Conservation (phyloP, 2,329 filamentous ascomycete species). For the Colletotrichum scovillei region DNA sequence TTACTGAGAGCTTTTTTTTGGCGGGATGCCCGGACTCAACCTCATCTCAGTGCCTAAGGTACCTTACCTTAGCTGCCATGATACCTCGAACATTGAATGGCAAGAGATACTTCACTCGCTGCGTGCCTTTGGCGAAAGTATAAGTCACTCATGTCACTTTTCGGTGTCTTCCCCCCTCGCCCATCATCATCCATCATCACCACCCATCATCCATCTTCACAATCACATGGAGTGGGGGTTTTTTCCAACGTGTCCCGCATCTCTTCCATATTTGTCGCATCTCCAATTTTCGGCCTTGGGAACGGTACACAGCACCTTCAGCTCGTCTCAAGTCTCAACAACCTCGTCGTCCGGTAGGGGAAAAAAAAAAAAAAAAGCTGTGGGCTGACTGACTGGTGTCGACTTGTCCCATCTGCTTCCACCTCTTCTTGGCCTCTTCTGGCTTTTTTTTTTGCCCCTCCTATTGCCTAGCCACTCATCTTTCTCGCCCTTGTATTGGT, state of each 20-base stretch:
- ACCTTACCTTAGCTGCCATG: background rate
- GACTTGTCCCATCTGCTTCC: conserved; percentile 4
- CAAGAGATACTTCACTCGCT: no score
- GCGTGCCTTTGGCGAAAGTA: background rate
- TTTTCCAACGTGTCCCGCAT: background rate
- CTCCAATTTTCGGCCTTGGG: conserved; percentile 28
- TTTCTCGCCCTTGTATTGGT: conserved; percentile 28
- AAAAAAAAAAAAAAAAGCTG: conserved; percentile 1
- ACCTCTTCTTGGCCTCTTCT: background rate
- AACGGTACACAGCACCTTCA: conserved; percentile 12
- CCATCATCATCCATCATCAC: conserved; percentile 24
- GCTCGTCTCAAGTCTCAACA: conserved; percentile 34
- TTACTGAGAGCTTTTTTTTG: background rate
- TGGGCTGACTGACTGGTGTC: conserved; percentile 31
- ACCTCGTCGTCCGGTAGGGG: background rate
- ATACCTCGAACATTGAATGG: background rate
- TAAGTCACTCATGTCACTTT: conserved; percentile 1
- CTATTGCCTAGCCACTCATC: conserved; percentile 4
- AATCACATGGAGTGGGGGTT: conserved; percentile 34
- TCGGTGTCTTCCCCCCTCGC: background rate
- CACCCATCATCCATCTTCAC: conserved; percentile 2
- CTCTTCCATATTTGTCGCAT: conserved; percentile 1
- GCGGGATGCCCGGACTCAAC: background rate
- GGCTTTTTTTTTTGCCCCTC: conserved; percentile 15
- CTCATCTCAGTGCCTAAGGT: background rate